Percentiles rank a stretch among this genome's conserved stretches.
Conservation (phyloP, 176 grass and related monocot species). For the Thalia dealbata region DNA sequence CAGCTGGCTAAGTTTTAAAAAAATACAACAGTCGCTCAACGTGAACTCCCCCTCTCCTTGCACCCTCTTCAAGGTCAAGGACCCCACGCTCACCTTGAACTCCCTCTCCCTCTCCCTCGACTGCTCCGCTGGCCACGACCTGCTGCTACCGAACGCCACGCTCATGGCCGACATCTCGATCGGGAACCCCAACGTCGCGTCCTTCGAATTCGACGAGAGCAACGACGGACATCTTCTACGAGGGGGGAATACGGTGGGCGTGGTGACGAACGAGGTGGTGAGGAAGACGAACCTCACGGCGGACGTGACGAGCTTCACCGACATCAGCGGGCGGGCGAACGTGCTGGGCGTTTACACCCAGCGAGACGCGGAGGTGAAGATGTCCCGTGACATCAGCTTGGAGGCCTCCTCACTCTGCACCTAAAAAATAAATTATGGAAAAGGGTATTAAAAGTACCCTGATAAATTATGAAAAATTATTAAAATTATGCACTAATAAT, state of each 20-base stretch:
- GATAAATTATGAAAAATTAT: too few species aligned
- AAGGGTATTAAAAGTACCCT: too few species aligned
- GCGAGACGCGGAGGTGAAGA: conserved; percentile 50
- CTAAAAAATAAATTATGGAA: too few species aligned
- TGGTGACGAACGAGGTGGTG: conserved; percentile 49
- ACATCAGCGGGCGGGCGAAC: conserved; percentile 45
- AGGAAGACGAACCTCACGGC: conserved; percentile 56
- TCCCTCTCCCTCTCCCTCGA: conserved; percentile 33
- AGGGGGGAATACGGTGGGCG: conserved; percentile 46
- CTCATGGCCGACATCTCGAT: conserved; percentile 56
- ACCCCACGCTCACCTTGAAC: conserved; percentile 64
- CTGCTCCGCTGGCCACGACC: neutral
- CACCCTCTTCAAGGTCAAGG: conserved; percentile 65
- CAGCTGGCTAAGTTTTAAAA: too few species aligned
- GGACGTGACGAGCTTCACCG: conserved; percentile 66
- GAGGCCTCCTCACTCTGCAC: neutral
- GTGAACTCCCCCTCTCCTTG: conserved; percentile 54
- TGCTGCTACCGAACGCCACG: conserved; percentile 53
- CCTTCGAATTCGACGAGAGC: conserved; percentile 55
- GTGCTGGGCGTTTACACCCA: conserved; percentile 71
- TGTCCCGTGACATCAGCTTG: conserved; percentile 52
- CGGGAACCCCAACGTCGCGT: conserved; percentile 70
- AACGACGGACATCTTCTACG: conserved; percentile 71
- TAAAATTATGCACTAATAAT: too few species aligned
- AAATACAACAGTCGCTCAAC: too few species aligned